Evolutionary conservation across 768 basidiomycete species (phyloP).

Genomic region (Lentinula aciculospora): DNA sequence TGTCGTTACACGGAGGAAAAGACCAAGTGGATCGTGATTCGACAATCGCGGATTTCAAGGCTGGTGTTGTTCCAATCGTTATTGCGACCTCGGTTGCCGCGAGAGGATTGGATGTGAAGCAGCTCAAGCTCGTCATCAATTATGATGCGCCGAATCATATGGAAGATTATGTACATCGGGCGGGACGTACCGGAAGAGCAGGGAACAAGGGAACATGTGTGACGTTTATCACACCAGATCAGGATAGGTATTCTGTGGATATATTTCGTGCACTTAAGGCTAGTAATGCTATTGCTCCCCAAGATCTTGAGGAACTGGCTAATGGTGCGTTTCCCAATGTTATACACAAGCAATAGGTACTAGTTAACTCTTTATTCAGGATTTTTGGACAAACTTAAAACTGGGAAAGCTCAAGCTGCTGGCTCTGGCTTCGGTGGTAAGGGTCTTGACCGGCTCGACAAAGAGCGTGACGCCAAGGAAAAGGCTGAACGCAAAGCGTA

Average conservation of each 20-base stretch:
- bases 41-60: conserved; percentile 96
- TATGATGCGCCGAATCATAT: conserved; percentile 99
- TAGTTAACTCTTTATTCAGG: conserved; percentile 35
- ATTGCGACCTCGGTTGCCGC: conserved; percentile 99
- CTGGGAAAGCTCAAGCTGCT: conserved; percentile 87
- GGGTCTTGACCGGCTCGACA: conserved; percentile 91
- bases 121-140: conserved; percentile 93
- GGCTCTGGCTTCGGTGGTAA: conserved; percentile 97
- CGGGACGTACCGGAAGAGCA: conserved; percentile 95
- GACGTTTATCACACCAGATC: conserved; percentile 95
- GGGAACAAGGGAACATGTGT: conserved; percentile 99
- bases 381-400: conserved; percentile 94
- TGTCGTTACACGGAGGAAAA: conserved; percentile 97
- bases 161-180: conserved; percentile 99
- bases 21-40: conserved; percentile 98
- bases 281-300: conserved; percentile 77
- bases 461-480: conserved; percentile 91
- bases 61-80: conserved; percentile 93
- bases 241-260: conserved; percentile 96
- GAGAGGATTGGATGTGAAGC: conserved; percentile 94
- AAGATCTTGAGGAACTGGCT: conserved; percentile 84
- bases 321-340: conserved; percentile 54
- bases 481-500: conserved; percentile 95
- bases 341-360: conserved; percentile 15
- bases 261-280: conserved; percentile 92